phyloP scores from a whole-genome alignment of 805 yeast genomes.

The Candida ponderosae region DNA sequence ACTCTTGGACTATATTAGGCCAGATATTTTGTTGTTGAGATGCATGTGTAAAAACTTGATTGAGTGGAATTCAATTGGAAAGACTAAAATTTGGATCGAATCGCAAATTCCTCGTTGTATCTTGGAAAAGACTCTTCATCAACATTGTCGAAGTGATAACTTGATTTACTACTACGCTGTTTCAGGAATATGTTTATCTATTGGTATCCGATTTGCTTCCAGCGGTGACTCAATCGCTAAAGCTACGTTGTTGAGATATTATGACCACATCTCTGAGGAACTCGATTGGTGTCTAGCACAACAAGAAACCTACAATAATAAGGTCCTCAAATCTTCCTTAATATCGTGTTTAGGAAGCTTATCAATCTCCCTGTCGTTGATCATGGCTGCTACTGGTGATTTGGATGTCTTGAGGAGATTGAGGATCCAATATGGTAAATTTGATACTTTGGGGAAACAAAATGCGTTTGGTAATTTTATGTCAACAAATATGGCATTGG shows the following conservation, averaged over 20 bases:
- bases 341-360: slow-evolving; percentile 49
- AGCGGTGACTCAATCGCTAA: slow-evolving; percentile 48
- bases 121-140: slow-evolving; percentile 12
- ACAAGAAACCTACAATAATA: slow-evolving; percentile 48
- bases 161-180: slow-evolving; percentile 55
- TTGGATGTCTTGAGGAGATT: slow-evolving; percentile 66
- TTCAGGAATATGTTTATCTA: slow-evolving; percentile 68
- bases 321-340: slow-evolving; percentile 46
- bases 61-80: slow-evolving; percentile 60
- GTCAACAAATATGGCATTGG: slow-evolving; percentile 76
- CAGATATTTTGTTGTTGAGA: slow-evolving; percentile 65
- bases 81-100: slow-evolving; percentile 46
- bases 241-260: slow-evolving; percentile 41
- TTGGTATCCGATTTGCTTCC: slow-evolving; percentile 75
- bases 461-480: slow-evolving; percentile 61
- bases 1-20: slow-evolving; percentile 59
- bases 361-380: slow-evolving; percentile 56
- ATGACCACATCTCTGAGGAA: slow-evolving; percentile 10
- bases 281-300: slow-evolving; percentile 32
- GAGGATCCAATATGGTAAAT: slow-evolving; percentile 53
- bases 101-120: slow-evolving; percentile 45
- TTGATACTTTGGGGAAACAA: slow-evolving; percentile 11
- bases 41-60: slow-evolving; percentile 58
- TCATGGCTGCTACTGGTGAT: slow-evolving; percentile 92
- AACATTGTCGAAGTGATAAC: slow-evolving; percentile 47